Conservation (phyloP, 2,329 filamentous ascomycete species). For the Aspergillus pseudotamarii region DNA sequence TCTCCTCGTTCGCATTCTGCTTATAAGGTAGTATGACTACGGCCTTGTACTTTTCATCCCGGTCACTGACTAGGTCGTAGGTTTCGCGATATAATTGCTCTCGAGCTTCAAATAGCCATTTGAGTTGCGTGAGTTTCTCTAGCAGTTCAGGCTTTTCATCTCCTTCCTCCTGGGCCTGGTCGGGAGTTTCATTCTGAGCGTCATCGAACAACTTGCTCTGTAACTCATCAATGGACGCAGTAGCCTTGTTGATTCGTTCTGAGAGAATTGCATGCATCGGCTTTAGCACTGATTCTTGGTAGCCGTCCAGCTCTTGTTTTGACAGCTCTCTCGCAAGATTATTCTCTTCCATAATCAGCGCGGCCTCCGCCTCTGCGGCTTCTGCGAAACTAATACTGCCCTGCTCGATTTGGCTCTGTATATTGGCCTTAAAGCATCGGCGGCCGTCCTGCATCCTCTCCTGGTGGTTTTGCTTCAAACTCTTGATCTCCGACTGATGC, state of each 20-base stretch:
- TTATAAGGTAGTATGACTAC: conserved; percentile 83
- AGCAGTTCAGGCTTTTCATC: conserved; percentile 92
- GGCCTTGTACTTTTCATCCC: conserved; percentile 82
- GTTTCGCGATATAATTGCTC: conserved; percentile 83
- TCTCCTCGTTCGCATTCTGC: conserved; percentile 71
- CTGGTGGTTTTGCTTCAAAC: conserved; percentile 56
- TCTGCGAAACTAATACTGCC: conserved; percentile 82
- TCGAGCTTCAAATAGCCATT: conserved; percentile 96
- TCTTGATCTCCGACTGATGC: conserved; percentile 53
- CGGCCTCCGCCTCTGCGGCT: conserved; percentile 77
- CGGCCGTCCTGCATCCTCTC: conserved; percentile 61
- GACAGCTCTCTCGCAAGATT: conserved; percentile 70
- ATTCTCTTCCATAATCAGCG: conserved; percentile 71
- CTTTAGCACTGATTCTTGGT: conserved; percentile 80
- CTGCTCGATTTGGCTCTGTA: conserved; percentile 76
- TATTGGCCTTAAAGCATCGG: conserved; percentile 69
- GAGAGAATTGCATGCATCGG: conserved; percentile 81
- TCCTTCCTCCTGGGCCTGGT: conserved; percentile 89
- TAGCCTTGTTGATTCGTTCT: conserved; percentile 72
- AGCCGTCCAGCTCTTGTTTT: conserved; percentile 80
- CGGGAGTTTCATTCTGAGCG: conserved; percentile 68
- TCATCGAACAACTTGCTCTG: conserved; percentile 73
- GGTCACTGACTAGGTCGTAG: conserved; percentile 80
- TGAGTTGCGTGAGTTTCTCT: conserved; percentile 90
- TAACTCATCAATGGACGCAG: conserved; percentile 75